Evolutionary conservation across 2,329 filamentous ascomycete genomes (phyloP).

Genomic region (Cordyceps cicadae): DNA sequence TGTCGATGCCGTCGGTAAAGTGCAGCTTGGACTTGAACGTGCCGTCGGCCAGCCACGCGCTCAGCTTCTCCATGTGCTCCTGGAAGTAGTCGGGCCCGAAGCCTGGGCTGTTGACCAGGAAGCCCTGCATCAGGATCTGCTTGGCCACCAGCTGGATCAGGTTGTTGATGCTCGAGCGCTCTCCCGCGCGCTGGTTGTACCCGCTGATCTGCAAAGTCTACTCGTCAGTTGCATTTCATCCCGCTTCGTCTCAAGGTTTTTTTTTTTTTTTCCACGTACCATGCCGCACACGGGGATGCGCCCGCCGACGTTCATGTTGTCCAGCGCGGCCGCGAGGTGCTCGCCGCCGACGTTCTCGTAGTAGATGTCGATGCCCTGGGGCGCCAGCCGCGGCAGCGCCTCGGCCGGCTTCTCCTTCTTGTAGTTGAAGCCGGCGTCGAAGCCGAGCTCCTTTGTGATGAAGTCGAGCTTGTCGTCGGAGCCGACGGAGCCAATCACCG

Average conservation of each 20-base stretch:
- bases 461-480: conserved; percentile 73
- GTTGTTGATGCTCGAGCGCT: conserved; percentile 61
- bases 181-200: conserved; percentile 53
- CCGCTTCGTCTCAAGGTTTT: neutral
- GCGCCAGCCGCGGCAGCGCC: conserved; percentile 62
- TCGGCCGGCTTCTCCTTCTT: conserved; percentile 67
- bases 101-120: conserved; percentile 59
- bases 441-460: conserved; percentile 41
- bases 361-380: conserved; percentile 66
- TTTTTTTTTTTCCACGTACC: conserved; percentile 36
- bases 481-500: conserved; percentile 72
- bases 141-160: conserved; percentile 57
- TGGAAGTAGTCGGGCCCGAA: conserved; percentile 58
- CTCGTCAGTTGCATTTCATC: neutral
- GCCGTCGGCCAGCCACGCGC: conserved; percentile 69
- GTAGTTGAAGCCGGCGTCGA: conserved; percentile 70
- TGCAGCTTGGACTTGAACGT: conserved; percentile 62
- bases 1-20: conserved; percentile 69
- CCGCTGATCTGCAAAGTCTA: conserved; percentile 46
- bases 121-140: conserved; percentile 64
- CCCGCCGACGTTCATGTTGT: conserved; percentile 49
- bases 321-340: conserved; percentile 39
- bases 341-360: conserved; percentile 48
- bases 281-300: conserved; percentile 59
- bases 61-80: conserved; percentile 69